Evolutionary conservation across 164 flowering plant species (phyloP), one percentile per base, ranked within the genome.

Genomic region (Sedum album): DNA sequence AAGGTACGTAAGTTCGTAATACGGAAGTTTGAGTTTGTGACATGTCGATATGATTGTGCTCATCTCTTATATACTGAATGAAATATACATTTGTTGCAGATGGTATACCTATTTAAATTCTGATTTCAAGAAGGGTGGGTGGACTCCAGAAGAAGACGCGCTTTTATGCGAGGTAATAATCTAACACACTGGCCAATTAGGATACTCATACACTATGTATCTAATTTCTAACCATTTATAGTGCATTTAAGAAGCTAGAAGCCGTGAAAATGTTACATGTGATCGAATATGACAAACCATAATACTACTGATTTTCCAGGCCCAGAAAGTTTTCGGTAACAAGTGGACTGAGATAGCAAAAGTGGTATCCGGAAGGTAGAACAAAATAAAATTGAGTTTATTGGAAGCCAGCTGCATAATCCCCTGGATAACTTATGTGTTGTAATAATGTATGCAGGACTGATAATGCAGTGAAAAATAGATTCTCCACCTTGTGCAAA

Each of bases 291-390:
- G 30, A 60, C 36, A 74, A 74, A 46, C 76, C 69, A 28, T 49
- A 39, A 53, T 39, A 55, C 35, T 31, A n/a, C 73, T 46, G 53
- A 13, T 38, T 76, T 44, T 82, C 75, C 92, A 93, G 98, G 97
- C 98, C 35, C 98, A 93, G 70, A 86, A 79, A 78, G 81, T 93
- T 64, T 93, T 82, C 80, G 98, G 98, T 26, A 93, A 93, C 75
- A 83, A 91, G 76, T 93, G 98, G 97, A 93, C 98, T 68, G 98
- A 91, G 72, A 93, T 93, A 67, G 97, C 98, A 25, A 93, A 93
- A 82, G 96, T 93, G 76, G 98, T 93, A 68, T 88, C 98, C 68
- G 98, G 98, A 82, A 91, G 98, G 98, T 93, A 82, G 44, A 73
- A 31, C 38, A 39, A 55, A 5, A 31, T 31, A 48, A 10, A 14